A percentile compares a stretch with the other conserved stretches of the same genome.
Evolutionary conservation across 805 yeast species (phyloP).

Genomic region (Tetrapisispora namnaoensis): DNA sequence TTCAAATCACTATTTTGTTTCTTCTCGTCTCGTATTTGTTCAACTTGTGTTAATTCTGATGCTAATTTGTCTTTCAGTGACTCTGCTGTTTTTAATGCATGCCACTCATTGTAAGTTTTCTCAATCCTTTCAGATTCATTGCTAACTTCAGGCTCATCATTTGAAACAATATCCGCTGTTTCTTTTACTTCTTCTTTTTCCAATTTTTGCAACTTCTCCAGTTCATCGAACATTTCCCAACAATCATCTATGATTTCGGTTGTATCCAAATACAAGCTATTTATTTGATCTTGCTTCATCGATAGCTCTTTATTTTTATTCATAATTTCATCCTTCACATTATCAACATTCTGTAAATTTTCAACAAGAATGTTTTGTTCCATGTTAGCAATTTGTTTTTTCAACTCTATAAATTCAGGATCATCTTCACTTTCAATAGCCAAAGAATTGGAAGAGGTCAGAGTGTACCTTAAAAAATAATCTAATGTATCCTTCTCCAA

Average conservation of each 20-base stretch:
- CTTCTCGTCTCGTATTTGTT: neutral
- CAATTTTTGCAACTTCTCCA: constrained; percentile 10
- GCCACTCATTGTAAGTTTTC: constrained; percentile 5
- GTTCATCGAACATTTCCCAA: constrained; percentile 13
- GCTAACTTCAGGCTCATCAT: constrained; percentile 2
- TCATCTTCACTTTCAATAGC: constrained; percentile 18
- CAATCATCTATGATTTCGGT: constrained; percentile 21
- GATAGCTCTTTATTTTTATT: constrained; percentile 11
- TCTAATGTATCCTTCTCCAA: constrained; percentile 28
- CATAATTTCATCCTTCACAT: constrained; percentile 11
- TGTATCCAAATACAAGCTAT: constrained; percentile 16
- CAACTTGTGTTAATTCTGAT: neutral
- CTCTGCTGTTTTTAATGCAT: neutral
- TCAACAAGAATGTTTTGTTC: constrained; percentile 12
- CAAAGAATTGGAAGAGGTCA: constrained; percentile 15
- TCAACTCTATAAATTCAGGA: constrained; percentile 13
- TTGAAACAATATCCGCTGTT: constrained; percentile 1
- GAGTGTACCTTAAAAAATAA: constrained; percentile 23
- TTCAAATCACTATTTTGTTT: neutral
- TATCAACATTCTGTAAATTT: constrained; percentile 14
- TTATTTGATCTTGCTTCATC: constrained; percentile 15
- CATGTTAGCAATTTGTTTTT: constrained; percentile 14
- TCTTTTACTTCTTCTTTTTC: constrained; percentile 6
- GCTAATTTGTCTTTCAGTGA: neutral
- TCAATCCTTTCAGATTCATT: neutral